Conservation (phyloP, 192 early-diverging fungal genomes). For the Physocladia obscura region DNA sequence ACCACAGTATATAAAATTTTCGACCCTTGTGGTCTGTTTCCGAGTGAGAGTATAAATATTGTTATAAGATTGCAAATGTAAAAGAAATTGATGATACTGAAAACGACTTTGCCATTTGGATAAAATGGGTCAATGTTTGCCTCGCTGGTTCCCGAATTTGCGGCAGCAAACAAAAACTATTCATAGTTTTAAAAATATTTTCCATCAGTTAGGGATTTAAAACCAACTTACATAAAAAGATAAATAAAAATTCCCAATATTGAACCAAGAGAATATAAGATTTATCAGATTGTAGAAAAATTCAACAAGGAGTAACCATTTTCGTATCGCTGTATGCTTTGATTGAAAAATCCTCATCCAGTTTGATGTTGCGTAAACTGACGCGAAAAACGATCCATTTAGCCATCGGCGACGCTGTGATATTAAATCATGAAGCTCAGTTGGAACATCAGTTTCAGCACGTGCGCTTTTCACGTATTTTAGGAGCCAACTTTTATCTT, state of each 20-base stretch:
- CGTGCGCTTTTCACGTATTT: constrained; percentile 68
- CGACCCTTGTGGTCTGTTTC: constrained; percentile 58
- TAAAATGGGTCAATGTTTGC: constrained; percentile 4
- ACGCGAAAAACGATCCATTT: constrained; percentile 82
- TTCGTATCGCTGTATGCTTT: constrained; percentile 61
- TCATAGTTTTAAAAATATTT: not conserved
- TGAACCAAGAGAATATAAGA: constrained; percentile 58
- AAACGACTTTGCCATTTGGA: constrained; percentile 40
- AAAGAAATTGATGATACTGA: constrained; percentile 67
- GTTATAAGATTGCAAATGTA: constrained; percentile 78
- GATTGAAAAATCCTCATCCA: constrained; percentile 66
- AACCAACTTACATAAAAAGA: constrained; percentile 22
- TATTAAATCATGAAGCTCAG: constrained; percentile 70
- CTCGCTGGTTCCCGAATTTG: not conserved
- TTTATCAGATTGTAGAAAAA: constrained; percentile 53
- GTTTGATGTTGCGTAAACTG: constrained; percentile 68
- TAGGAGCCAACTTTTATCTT: constrained; percentile 61
- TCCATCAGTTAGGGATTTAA: not conserved
- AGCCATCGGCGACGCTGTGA: constrained; percentile 79
- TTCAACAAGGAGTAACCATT: constrained; percentile 63
- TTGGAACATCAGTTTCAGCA: constrained; percentile 79
- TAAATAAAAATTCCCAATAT: constrained; percentile 29
- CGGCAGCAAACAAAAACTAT: constrained; percentile 23
- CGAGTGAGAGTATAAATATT: constrained; percentile 57
- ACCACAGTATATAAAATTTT: constrained; percentile 52